Percentiles rank a stretch among this genome's conserved stretches.
phyloP scores from a whole-genome alignment of 352 stramenopile species.

The Globisporangium megalacanthum region DNA sequence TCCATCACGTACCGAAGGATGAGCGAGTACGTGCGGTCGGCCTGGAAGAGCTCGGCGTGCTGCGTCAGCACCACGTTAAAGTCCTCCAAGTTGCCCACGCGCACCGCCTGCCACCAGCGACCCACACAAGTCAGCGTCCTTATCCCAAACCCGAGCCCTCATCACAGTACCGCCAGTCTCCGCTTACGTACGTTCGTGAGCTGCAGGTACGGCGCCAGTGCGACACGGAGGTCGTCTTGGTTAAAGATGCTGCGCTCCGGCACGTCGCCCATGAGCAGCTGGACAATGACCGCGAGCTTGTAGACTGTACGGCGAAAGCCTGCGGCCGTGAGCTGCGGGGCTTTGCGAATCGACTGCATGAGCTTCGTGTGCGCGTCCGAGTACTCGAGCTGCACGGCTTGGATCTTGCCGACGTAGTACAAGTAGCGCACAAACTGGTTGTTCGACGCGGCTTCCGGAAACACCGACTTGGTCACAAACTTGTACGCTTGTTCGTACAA shows the following conservation, averaged over 20 bases:
- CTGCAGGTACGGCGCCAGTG: conserved; percentile 93
- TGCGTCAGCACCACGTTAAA: conserved; percentile 91
- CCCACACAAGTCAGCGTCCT: neutral
- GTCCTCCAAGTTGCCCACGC: conserved; percentile 93
- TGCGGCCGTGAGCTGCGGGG: conserved; percentile 93
- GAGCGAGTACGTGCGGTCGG: conserved; percentile 95
- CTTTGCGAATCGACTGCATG: conserved; percentile 95
- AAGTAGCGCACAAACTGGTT: conserved; percentile 98
- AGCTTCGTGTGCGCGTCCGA: conserved; percentile 95
- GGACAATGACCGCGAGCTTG: conserved; percentile 95
- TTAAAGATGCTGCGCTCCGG: conserved; percentile 95
- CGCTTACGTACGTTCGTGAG: conserved; percentile 86
- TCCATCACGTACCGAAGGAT: conserved; percentile 81
- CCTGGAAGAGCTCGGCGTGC: conserved; percentile 83
- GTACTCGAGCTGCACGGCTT: conserved; percentile 97
- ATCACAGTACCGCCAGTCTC: neutral
- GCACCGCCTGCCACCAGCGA: conserved; percentile 78
- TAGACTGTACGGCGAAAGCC: conserved; percentile 96
- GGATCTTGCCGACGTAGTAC: conserved; percentile 95
- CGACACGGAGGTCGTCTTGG: conserved; percentile 81
- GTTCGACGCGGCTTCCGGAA: conserved; percentile 92
- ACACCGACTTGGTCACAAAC: conserved; percentile 88
- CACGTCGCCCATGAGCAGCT: conserved; percentile 98
- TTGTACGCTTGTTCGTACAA: conserved; percentile 92
- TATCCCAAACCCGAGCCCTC: neutral